Evolutionary conservation across 2,329 filamentous ascomycete genomes (phyloP).

Genomic region (Elsinoe perseae): DNA sequence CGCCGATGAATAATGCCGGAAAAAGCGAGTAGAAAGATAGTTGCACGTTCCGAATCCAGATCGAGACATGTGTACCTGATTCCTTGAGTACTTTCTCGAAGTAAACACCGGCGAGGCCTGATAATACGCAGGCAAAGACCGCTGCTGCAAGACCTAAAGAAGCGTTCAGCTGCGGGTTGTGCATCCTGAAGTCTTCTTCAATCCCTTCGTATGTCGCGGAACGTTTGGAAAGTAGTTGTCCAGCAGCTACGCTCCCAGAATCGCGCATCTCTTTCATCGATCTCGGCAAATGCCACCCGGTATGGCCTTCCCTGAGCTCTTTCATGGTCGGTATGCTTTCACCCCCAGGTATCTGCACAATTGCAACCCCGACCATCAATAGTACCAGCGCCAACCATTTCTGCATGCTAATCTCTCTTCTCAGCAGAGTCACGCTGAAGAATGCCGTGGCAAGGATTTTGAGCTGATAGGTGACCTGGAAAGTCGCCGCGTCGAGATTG

Average conservation of each 20-base stretch:
- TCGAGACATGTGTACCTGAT: conserved; percentile 62
- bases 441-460: conserved; percentile 89
- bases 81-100: conserved; percentile 91
- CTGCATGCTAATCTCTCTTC: conserved; percentile 58
- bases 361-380: conserved; percentile 70
- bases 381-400: conserved; percentile 76
- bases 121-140: conserved; percentile 67
- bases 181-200: conserved; percentile 50
- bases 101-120: conserved; percentile 76
- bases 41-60: conserved; percentile 95
- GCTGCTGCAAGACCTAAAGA: conserved; percentile 73
- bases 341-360: conserved; percentile 69
- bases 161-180: conserved; percentile 60
- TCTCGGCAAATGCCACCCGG: conserved; percentile 60
- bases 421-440: conserved; percentile 73
- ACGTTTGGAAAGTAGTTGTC: conserved; percentile 50
- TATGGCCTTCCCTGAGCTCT: conserved; percentile 53
- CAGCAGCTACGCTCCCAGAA: conserved; percentile 45
- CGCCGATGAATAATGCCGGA: conserved; percentile 76
- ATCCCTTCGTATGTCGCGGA: conserved; percentile 92
- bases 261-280: conserved; percentile 70
- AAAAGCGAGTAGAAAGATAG: conserved; percentile 91
- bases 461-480: conserved; percentile 87
- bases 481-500: conserved; percentile 85
- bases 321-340: conserved; percentile 50